phyloP scores from a whole-genome alignment of 805 yeast species.

The Cyberlindnera nakhonratchasimensis region DNA sequence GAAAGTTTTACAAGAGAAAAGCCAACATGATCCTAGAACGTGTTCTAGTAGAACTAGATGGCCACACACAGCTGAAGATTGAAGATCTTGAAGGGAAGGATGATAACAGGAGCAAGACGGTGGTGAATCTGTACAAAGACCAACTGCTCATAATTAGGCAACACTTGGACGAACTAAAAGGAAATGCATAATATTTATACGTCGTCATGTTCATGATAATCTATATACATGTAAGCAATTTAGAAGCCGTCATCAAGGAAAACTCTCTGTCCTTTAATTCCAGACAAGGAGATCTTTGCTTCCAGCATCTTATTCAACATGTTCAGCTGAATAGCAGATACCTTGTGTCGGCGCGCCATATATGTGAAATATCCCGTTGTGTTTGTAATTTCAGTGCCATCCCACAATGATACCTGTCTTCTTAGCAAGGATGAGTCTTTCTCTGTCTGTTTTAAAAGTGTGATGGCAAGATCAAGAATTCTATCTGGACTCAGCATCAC shows the following conservation, averaged over 20 bases:
- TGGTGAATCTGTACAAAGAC: conserved; percentile 14
- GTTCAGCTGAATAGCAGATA: conserved; percentile 14
- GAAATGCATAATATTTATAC: background rate
- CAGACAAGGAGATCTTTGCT: conserved; percentile 16
- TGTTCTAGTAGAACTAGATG: conserved; percentile 35
- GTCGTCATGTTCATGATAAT: conserved; percentile 1
- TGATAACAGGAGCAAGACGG: conserved; percentile 17
- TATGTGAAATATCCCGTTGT: conserved; percentile 23
- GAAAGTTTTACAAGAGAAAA: conserved; percentile 35
- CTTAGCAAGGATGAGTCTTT: conserved; percentile 15
- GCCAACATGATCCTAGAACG: conserved; percentile 31
- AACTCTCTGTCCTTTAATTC: background rate
- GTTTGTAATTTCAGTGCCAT: conserved; percentile 15
- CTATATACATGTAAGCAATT: conserved; percentile 10
- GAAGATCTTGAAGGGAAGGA: conserved; percentile 25
- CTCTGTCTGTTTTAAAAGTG: conserved; percentile 26
- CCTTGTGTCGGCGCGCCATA: conserved; percentile 14
- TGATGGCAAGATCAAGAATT: conserved; percentile 32
- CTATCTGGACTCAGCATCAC: conserved; percentile 31
- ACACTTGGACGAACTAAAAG: conserved; percentile 12
- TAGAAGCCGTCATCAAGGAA: background rate
- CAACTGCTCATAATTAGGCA: conserved; percentile 14
- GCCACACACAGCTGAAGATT: no score
- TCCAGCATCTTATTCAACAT: conserved; percentile 18
- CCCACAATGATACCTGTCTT: conserved; percentile 10